phyloP scores from a whole-genome alignment of 345 rosid genomes.

The Citrus reticulata region DNA sequence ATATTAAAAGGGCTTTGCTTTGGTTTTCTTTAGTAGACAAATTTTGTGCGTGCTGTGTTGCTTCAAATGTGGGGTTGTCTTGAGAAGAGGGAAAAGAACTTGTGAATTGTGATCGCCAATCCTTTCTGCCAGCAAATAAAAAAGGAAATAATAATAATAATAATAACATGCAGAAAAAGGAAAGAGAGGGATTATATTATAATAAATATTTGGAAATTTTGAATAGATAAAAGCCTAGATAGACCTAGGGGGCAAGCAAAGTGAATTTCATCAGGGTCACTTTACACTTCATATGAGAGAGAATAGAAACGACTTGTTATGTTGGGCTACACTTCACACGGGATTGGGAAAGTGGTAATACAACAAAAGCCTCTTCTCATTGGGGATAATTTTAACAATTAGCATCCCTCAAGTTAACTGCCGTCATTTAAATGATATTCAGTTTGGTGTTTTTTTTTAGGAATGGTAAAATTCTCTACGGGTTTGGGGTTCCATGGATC shows the following conservation, averaged over 20 bases:
- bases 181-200: slow-evolving; percentile 11
- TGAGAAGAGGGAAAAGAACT: slow-evolving; percentile 36
- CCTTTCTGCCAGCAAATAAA: background rate
- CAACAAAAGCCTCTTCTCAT: background rate
- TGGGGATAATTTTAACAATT: too few relatives aligned
- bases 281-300: slow-evolving; percentile 31
- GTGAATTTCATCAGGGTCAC: slow-evolving; percentile 15
- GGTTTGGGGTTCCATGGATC: too few relatives aligned
- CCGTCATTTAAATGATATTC: too few relatives aligned
- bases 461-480: too few relatives aligned
- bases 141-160: background rate
- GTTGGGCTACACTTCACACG: slow-evolving; percentile 23
- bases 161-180: background rate
- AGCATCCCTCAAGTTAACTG: too few relatives aligned
- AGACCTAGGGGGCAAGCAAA: slow-evolving; percentile 7
- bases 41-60: slow-evolving; percentile 5
- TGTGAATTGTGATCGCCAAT: slow-evolving; percentile 15
- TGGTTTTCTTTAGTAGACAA: background rate
- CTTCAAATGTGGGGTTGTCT: slow-evolving; percentile 28
- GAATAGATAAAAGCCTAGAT: too few relatives aligned
- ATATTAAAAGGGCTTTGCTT: background rate
- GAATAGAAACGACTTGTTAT: background rate
- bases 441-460: too few relatives aligned
- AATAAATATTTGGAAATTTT: too few relatives aligned
- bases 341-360: slow-evolving; percentile 3